These are phyloP conservation scores for Pseudogymnoascus sp. DNA, from an alignment of 2,329 filamentous ascomycete genomes.

Conservation along the genomic window DNA sequence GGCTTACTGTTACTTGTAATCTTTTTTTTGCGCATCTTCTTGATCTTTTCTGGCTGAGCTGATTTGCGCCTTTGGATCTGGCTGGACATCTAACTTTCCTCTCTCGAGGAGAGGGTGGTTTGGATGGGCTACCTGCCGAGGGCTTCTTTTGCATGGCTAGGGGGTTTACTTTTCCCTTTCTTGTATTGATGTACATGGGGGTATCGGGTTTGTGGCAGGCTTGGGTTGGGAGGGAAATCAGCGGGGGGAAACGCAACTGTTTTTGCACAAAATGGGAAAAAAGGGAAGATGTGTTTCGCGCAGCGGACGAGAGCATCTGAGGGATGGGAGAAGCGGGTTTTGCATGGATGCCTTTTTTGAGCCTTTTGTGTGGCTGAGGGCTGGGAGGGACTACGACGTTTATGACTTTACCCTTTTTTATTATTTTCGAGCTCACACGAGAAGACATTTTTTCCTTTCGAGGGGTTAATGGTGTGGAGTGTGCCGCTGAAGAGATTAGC, in stretches of 20 bases:
- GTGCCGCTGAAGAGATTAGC: conserved; percentile 1
- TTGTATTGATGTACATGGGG: conserved; percentile 10
- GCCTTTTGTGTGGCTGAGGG: background rate
- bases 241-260: background rate
- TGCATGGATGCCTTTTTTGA: background rate
- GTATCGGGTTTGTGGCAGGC: background rate
- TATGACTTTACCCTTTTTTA: background rate
- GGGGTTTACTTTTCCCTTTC: background rate
- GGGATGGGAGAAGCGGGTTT: background rate
- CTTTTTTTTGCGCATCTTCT: background rate
- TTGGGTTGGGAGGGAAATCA: background rate
- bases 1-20: conserved; percentile 9
- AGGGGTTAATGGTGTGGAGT: background rate
- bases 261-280: background rate
- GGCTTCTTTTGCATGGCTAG: background rate
- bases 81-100: background rate
- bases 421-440: background rate
- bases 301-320: background rate
- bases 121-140: background rate
- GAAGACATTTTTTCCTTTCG: conserved; percentile 3
- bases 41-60: background rate
- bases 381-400: background rate
- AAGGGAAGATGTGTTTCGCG: background rate
- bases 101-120: background rate
- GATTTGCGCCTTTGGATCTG: background rate